Evolutionary conservation across 768 basidiomycete genomes (phyloP).

Genomic region (Porpolomopsis calyptriformis): DNA sequence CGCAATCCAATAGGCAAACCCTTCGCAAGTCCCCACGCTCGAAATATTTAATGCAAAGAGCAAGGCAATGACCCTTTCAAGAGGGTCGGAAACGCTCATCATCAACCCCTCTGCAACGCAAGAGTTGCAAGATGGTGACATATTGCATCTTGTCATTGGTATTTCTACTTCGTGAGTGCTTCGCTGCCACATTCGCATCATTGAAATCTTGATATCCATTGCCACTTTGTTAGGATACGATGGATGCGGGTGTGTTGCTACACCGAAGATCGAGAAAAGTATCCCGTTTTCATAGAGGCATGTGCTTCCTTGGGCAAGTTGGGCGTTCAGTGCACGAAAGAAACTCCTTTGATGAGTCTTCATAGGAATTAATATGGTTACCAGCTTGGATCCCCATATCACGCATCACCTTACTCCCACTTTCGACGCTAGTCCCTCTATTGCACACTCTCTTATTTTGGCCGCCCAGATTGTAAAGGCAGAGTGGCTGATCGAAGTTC

Average conservation of each 20-base stretch:
- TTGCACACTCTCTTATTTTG: constrained; percentile 51
- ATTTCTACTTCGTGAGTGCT: constrained; percentile 36
- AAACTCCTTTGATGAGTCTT: neutral
- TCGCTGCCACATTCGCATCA: neutral
- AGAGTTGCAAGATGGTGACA: constrained; percentile 47
- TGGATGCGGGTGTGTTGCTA: constrained; percentile 47
- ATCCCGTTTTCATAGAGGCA: constrained; percentile 27
- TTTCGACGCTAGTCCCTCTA: constrained; percentile 36
- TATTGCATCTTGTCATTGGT: constrained; percentile 33
- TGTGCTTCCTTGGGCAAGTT: constrained; percentile 49
- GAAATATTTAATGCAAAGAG: constrained; percentile 37
- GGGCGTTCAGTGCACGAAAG: too few relatives aligned
- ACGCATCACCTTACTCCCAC: constrained; percentile 57
- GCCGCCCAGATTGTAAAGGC: constrained; percentile 49
- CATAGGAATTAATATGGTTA: constrained; percentile 47
- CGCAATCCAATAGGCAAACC: constrained; percentile 33
- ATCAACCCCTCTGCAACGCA: constrained; percentile 28
- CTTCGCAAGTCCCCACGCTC: constrained; percentile 37
- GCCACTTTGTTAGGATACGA: constrained; percentile 26
- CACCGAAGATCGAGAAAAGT: constrained; percentile 26
- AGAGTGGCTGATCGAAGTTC: constrained; percentile 56
- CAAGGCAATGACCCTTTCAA: constrained; percentile 33
- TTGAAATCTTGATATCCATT: neutral
- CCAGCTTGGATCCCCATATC: constrained; percentile 31
- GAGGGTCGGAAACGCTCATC: constrained; percentile 24